Evolutionary conservation across 2,329 filamentous ascomycete genomes (phyloP).

Genomic region (Xylariaceae sp.): DNA sequence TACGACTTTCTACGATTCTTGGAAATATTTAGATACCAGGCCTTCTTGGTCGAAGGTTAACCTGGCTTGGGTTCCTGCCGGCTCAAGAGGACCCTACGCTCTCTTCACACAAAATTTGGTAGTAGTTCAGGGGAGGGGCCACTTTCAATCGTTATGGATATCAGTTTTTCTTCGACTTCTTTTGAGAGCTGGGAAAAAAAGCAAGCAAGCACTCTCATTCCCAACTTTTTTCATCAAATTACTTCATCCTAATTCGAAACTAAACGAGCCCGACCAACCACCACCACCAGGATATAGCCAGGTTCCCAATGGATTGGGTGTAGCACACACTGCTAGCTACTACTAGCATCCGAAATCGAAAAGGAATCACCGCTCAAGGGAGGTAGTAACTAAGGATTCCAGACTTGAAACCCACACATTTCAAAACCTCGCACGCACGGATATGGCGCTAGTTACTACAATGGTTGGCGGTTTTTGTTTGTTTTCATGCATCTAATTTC

Average conservation of each 20-base stretch:
- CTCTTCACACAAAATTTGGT: slow-evolving; percentile 11
- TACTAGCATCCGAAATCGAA: neutral
- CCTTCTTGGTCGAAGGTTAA: slow-evolving; percentile 18
- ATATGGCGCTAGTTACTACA: slow-evolving; percentile 37
- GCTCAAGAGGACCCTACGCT: slow-evolving; percentile 18
- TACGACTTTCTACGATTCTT: slow-evolving; percentile 35
- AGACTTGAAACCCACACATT: slow-evolving; percentile 20
- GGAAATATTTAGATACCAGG: slow-evolving; percentile 37
- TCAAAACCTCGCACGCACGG: slow-evolving; percentile 26
- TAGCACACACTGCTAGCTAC: slow-evolving; percentile 1
- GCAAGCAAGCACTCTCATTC: slow-evolving; percentile 1
- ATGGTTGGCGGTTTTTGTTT: slow-evolving; percentile 29
- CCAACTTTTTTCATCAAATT: neutral
- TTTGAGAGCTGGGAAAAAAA: slow-evolving; percentile 1
- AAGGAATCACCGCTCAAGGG: slow-evolving; percentile 6
- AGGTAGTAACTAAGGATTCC: slow-evolving; percentile 18
- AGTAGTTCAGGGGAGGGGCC: slow-evolving; percentile 1
- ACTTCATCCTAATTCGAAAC: slow-evolving; percentile 5
- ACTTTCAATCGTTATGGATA: slow-evolving; percentile 22
- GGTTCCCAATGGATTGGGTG: slow-evolving; percentile 1
- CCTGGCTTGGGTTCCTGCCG: slow-evolving; percentile 21
- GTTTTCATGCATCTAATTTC: slow-evolving; percentile 15
- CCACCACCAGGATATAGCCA: slow-evolving; percentile 5
- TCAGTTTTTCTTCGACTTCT: slow-evolving; percentile 1
- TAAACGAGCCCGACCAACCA: neutral